Base-by-base conservation (phyloP, 2,329 filamentous ascomycete species). In the Fusarium sterilihyphosum region DNA sequence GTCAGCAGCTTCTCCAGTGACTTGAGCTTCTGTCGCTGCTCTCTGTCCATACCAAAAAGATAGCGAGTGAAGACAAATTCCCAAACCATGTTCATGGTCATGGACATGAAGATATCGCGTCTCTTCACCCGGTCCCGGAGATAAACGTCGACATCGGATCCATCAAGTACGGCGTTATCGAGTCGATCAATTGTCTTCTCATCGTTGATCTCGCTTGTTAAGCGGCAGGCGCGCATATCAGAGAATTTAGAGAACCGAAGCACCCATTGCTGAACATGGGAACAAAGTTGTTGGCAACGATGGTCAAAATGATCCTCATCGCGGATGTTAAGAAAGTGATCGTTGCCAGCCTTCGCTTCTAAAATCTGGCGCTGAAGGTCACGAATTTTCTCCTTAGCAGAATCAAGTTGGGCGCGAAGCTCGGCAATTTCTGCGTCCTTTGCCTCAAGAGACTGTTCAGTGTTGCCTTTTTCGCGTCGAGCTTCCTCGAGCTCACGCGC, bases 1-100 rank as follows among this genome's bases (percentile, higher is more conserved):
- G 90, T 89, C 37, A 99, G 88, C 44, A 93, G 92, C 86, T 98
- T 98, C 85, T 99, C 97, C 14, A 99, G 89, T 40, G 93, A 92
- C 86, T 99, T 98, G 82, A 99, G 92, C 84, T 98, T 98, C 83
- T 98, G 95, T 78, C 96, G 91, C 84, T 99, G 96, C 83, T 98
- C 96, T 78, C 95, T 91, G 82, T 99, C 96, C 94, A 99, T 98
- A 78, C 96, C 96, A 82, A 99, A 99, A 33, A 99, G 91, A 82
- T 99, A 99, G 73, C 96, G 92, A 14, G 96, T 98, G 81, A 99
- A 99, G 81, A 99, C 92, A 80, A 97, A 98, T 83, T 99, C 96
- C 95, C 95, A 99, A 59, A 99, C 92, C 95, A 99, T 98, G 71
- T 93, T 96, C 95, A 98, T 98, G 64, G 96, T 94, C 83, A 99